Percentiles rank a stretch among this genome's conserved stretches.
phyloP scores from a whole-genome alignment of 2,329 filamentous ascomycete species.

The Metarhizium album region DNA sequence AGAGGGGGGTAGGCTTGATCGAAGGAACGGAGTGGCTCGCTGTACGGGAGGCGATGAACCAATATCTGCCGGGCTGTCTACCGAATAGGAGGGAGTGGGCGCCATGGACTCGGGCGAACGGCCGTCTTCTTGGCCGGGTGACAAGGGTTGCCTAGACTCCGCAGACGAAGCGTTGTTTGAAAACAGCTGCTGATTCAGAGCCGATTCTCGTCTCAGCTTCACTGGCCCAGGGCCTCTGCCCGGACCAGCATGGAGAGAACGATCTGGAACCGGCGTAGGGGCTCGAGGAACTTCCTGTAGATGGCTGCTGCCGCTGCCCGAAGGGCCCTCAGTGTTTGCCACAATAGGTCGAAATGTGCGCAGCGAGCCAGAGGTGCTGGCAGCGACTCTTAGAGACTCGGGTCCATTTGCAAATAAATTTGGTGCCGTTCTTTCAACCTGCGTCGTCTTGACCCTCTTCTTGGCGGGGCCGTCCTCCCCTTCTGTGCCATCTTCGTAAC shows the following conservation, averaged over 20 bases:
- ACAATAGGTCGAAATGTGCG: conserved; percentile 70
- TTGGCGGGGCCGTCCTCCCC: conserved; percentile 42
- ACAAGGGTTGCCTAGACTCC: conserved; percentile 27
- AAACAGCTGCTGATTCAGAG: conserved; percentile 40
- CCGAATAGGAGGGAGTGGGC: conserved; percentile 42
- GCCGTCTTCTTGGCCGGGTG: conserved; percentile 36
- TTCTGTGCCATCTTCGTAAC: conserved; percentile 57
- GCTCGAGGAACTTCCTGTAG: conserved; percentile 64
- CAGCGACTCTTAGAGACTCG: conserved; percentile 79
- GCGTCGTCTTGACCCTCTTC: conserved; percentile 71
- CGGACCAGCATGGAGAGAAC: conserved; percentile 15
- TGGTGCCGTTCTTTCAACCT: conserved; percentile 55
- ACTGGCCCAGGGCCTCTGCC: conserved; percentile 21
- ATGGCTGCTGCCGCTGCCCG: conserved; percentile 32
- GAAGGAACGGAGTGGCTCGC: conserved; percentile 43
- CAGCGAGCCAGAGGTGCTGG: conserved; percentile 80
- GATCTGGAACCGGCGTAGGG: conserved; percentile 62
- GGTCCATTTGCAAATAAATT: conserved; percentile 61
- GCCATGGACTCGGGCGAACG: conserved; percentile 44
- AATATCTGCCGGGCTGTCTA: conserved; percentile 68
- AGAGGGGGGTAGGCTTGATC: conserved; percentile 57
- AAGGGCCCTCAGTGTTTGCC: conserved; percentile 31
- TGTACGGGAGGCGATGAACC: conserved; percentile 84
- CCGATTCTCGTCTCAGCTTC: conserved; percentile 49
- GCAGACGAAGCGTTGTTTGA: conserved; percentile 35